phyloP scores from a whole-genome alignment of 2,329 filamentous ascomycete genomes.

The Falciphora oryzae region DNA sequence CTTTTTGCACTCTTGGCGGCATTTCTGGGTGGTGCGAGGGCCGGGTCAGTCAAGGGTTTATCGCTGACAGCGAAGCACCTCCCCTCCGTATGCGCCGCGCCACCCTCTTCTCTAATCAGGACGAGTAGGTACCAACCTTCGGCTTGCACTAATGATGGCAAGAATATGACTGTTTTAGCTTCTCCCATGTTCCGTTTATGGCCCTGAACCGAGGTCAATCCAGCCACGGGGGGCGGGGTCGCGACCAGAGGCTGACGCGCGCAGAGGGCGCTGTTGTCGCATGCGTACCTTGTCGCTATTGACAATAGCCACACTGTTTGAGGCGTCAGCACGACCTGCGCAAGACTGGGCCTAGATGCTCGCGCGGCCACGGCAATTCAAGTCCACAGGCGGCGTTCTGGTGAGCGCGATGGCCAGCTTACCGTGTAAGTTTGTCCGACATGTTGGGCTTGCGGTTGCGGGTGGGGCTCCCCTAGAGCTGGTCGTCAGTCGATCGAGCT shows the following conservation, averaged over 20 bases:
- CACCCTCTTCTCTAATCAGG: neutral
- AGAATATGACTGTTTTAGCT: constrained; percentile 3
- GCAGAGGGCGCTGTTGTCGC: constrained; percentile 26
- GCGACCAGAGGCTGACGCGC: constrained; percentile 25
- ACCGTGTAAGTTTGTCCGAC: constrained; percentile 95
- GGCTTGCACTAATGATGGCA: constrained; percentile 64
- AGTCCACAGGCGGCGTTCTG: neutral
- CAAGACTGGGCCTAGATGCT: neutral
- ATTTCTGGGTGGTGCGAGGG: constrained; percentile 62
- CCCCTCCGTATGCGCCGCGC: neutral
- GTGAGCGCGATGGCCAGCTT: constrained; percentile 29
- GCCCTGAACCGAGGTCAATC: neutral
- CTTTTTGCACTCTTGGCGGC: constrained; percentile 98
- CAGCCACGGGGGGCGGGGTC: too few species aligned
- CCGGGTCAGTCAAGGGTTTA: neutral
- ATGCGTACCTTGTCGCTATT: constrained; percentile 86
- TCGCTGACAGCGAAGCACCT: neutral
- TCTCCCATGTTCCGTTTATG: neutral
- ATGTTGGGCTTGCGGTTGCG: constrained; percentile 43
- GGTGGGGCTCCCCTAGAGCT: neutral
- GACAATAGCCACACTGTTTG: constrained; percentile 88
- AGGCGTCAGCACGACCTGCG: neutral
- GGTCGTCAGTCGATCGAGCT: constrained; percentile 9
- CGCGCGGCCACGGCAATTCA: neutral
- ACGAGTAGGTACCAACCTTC: constrained; percentile 49